Evolutionary conservation across 2,329 filamentous ascomycete species (phyloP).

Genomic region (Penicillium sp.): DNA sequence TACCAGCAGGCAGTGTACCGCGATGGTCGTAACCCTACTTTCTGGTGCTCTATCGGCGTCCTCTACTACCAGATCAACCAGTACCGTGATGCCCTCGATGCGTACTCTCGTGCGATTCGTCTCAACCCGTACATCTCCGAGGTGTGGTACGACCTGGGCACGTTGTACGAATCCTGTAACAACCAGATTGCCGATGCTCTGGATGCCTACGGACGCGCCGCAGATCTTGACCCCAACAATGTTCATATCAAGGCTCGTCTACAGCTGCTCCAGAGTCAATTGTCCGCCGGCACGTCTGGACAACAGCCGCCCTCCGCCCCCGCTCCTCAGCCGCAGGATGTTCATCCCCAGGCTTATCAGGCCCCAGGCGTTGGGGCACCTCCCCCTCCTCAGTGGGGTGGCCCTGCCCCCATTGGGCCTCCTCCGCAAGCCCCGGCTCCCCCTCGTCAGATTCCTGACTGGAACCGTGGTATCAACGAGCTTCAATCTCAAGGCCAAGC

Average conservation of each 20-base stretch:
- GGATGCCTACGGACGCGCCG: slow-evolving; percentile 90
- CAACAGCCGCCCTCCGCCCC: slow-evolving; percentile 70
- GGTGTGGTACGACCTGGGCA: slow-evolving; percentile 98
- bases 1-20: slow-evolving; percentile 99
- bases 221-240: slow-evolving; percentile 88
- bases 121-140: slow-evolving; percentile 98
- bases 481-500: slow-evolving; percentile 58
- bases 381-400: slow-evolving; percentile 84
- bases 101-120: slow-evolving; percentile 93
- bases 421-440: slow-evolving; percentile 60
- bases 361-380: slow-evolving; percentile 75
- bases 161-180: slow-evolving; percentile 97
- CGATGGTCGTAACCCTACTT: slow-evolving; percentile 94
- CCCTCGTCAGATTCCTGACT: slow-evolving; percentile 58
- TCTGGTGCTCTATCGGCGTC: slow-evolving; percentile 99
- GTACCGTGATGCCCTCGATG: slow-evolving; percentile 94
- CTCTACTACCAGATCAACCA: slow-evolving; percentile 99
- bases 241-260: slow-evolving; percentile 94
- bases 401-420: slow-evolving; percentile 55
- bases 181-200: slow-evolving; percentile 96
- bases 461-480: slow-evolving; percentile 69
- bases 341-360: slow-evolving; percentile 92
- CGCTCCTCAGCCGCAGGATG: slow-evolving; percentile 75
- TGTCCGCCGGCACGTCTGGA: slow-evolving; percentile 59
- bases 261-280: slow-evolving; percentile 76